Evolutionary conservation across 257 asterid genomes (phyloP).

Genomic region (Penstemon davidsonii): DNA sequence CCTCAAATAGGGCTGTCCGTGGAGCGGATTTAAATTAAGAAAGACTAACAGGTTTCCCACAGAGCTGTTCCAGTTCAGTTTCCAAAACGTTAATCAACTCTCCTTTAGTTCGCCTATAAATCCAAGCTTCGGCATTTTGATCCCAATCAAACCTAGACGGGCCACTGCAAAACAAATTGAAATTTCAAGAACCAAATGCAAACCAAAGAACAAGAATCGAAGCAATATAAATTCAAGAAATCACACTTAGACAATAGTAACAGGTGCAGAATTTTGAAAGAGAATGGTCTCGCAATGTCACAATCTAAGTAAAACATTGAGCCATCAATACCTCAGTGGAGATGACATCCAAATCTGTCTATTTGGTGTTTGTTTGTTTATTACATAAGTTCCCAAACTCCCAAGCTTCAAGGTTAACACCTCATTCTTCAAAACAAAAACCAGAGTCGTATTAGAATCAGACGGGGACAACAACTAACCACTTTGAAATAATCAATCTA

Average conservation of each 20-base stretch:
- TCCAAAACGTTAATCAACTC: slow-evolving; percentile 51
- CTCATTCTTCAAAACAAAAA: slow-evolving; percentile 60
- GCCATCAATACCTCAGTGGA: slow-evolving; percentile 71
- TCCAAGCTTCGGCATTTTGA: slow-evolving; percentile 59
- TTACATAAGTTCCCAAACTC: slow-evolving; percentile 79
- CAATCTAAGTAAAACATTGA: neutral
- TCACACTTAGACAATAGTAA: slow-evolving; percentile 3
- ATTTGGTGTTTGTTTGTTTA: slow-evolving; percentile 92
- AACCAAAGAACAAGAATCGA: neutral
- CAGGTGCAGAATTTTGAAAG: neutral
- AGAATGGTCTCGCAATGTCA: neutral
- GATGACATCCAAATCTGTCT: slow-evolving; percentile 98
- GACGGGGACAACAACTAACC: neutral
- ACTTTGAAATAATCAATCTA: slow-evolving; percentile 5
- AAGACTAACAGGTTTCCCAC: slow-evolving; percentile 54
- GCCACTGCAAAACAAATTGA: slow-evolving; percentile 56
- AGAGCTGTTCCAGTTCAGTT: slow-evolving; percentile 69
- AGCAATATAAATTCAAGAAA: neutral
- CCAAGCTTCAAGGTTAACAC: slow-evolving; percentile 92
- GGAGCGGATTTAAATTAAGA: slow-evolving; percentile 20
- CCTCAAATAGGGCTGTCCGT: too few relatives aligned
- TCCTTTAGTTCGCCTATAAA: slow-evolving; percentile 66
- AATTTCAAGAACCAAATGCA: slow-evolving; percentile 21
- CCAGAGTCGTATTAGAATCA: slow-evolving; percentile 20
- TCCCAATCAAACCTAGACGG: slow-evolving; percentile 96